Evolutionary conservation across 2,329 filamentous ascomycete species (phyloP).

Genomic region (Clonostachys sp.): DNA sequence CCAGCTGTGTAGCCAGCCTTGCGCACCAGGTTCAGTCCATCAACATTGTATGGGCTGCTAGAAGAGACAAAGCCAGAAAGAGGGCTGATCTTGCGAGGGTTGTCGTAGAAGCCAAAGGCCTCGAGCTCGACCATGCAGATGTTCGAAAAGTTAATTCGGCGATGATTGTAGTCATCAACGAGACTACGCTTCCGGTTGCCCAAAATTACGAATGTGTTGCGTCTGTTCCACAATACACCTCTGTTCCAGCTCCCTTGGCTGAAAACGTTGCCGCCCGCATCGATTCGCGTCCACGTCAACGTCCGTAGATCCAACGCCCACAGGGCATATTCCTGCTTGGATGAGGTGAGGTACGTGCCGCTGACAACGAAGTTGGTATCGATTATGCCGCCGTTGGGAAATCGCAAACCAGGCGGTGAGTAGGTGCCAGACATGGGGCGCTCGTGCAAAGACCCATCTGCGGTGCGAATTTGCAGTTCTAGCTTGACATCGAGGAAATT

Average conservation of each 20-base stretch:
- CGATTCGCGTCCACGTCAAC: conserved; percentile 91
- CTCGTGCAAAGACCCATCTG: conserved; percentile 80
- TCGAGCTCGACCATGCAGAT: conserved; percentile 96
- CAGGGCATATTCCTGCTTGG: conserved; percentile 95
- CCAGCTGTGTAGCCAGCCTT: conserved; percentile 65
- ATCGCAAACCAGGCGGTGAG: conserved; percentile 87
- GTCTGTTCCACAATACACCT: conserved; percentile 85
- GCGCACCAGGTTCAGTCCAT: conserved; percentile 49
- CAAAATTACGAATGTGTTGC: conserved; percentile 93
- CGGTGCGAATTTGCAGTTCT: conserved; percentile 81
- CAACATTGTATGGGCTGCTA: conserved; percentile 63
- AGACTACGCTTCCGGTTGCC: conserved; percentile 90
- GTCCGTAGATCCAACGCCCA: conserved; percentile 91
- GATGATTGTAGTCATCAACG: conserved; percentile 97
- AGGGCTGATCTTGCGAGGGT: conserved; percentile 73
- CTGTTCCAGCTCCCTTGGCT: conserved; percentile 98
- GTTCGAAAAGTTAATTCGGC: conserved; percentile 95
- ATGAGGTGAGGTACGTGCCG: conserved; percentile 94
- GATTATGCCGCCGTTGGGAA: conserved; percentile 93
- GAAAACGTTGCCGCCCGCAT: conserved; percentile 90
- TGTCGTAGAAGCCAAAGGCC: conserved; percentile 95
- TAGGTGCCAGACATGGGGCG: conserved; percentile 83
- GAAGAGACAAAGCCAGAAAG: conserved; percentile 82
- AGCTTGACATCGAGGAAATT: conserved; percentile 97
- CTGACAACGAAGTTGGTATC: conserved; percentile 97